These are phyloP conservation scores for Paramarasmius palmivorus DNA, from an alignment of 1,284 basidiomycete species.

Conservation along the genomic window DNA sequence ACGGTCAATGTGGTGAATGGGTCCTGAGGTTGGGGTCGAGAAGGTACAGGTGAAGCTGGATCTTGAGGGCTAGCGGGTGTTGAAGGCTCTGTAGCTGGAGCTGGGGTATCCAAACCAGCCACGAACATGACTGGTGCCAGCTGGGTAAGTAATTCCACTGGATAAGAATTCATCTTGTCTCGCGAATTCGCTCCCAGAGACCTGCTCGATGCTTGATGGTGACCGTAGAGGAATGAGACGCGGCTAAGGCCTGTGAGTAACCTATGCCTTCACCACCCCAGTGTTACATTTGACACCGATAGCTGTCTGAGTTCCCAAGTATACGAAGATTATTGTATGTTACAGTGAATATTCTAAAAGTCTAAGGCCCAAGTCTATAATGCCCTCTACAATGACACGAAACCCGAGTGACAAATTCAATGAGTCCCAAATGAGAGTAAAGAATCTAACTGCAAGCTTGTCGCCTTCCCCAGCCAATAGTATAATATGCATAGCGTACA, in stretches of 20 bases:
- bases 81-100: constrained; percentile 21
- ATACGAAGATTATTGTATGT: too few relatives aligned
- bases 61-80: constrained; percentile 5
- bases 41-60: constrained; percentile 20
- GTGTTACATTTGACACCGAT: too few relatives aligned
- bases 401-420: too few relatives aligned
- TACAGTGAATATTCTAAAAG: too few relatives aligned
- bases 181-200: not conserved
- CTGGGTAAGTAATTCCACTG: constrained; percentile 80
- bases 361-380: too few relatives aligned
- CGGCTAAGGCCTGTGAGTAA: too few relatives aligned
- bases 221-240: not conserved
- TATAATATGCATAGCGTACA: constrained; percentile 64
- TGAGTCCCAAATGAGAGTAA: too few relatives aligned
- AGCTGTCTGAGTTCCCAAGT: too few relatives aligned
- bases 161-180: constrained; percentile 89
- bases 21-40: constrained; percentile 42
- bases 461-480: constrained; percentile 54
- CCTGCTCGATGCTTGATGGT: not conserved
- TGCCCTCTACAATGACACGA: too few relatives aligned
- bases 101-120: constrained; percentile 66
- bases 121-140: constrained; percentile 92
- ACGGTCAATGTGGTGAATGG: constrained; percentile 53
- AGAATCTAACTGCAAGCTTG: too few relatives aligned
- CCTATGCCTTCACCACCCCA: too few relatives aligned